A percentile compares a stretch with the other conserved stretches of the same genome.
Conservation (phyloP, 2,329 filamentous ascomycete genomes). For the Ophiostoma fasciatum region DNA sequence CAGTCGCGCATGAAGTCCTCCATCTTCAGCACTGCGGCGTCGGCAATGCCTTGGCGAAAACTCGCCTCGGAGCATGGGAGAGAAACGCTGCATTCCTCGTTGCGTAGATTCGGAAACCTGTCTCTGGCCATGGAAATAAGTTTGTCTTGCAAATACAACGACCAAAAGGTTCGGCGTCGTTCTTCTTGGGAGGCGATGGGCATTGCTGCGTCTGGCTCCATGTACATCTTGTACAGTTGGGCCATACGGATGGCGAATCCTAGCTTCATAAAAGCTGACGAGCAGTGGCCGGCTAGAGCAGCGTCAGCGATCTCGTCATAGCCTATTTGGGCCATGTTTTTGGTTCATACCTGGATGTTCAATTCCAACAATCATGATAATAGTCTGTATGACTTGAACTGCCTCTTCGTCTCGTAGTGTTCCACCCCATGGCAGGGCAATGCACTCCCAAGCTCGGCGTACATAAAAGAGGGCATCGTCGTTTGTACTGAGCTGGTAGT, state of each 20-base stretch:
- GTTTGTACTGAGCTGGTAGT: neutral
- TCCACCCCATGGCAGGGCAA: neutral
- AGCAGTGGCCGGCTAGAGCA: neutral
- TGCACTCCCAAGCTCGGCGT: neutral
- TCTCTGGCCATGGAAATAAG: neutral
- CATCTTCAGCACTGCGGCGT: neutral
- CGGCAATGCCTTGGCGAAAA: neutral
- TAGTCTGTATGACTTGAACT: neutral
- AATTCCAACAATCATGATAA: neutral
- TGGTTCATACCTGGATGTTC: neutral
- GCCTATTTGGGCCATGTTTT: too few species aligned
- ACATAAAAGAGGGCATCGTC: neutral
- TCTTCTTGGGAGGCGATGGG: neutral
- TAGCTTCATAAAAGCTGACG: conserved; percentile 1
- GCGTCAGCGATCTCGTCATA: too few species aligned
- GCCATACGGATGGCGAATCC: neutral
- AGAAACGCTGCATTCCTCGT: neutral
- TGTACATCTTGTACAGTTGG: neutral
- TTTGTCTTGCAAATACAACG: neutral
- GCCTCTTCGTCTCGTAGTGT: neutral
- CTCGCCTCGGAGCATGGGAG: neutral
- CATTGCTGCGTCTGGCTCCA: neutral
- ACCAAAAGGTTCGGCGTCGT: conserved; percentile 2
- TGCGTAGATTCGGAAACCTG: neutral
- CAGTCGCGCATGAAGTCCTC: neutral